Evolutionary conservation across 1,284 basidiomycete species (phyloP).

Genomic region (Fomitopsis betulina): DNA sequence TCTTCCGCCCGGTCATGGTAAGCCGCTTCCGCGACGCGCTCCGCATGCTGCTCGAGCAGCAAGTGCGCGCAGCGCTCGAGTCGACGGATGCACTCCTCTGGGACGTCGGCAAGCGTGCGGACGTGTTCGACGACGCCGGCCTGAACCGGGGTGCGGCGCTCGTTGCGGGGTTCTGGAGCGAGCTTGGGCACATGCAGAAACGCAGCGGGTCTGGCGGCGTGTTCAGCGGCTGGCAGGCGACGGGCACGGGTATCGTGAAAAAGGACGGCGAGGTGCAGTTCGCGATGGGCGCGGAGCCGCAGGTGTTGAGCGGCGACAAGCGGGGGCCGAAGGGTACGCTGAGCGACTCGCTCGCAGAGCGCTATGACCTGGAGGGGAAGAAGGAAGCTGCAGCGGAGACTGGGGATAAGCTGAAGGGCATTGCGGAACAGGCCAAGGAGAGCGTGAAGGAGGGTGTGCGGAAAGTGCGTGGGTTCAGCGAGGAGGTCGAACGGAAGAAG

Average conservation of each 20-base stretch:
- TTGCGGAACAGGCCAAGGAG: constrained; percentile 28
- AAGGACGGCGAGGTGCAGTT: constrained; percentile 42
- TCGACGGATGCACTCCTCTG: constrained; percentile 49
- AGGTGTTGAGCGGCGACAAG: constrained; percentile 61
- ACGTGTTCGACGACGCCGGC: constrained; percentile 63
- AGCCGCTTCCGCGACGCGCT: constrained; percentile 51
- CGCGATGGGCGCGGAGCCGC: constrained; percentile 66
- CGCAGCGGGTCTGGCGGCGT: constrained; percentile 32
- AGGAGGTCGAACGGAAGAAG: constrained; percentile 40
- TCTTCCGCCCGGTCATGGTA: constrained; percentile 59
- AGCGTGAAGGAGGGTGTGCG: constrained; percentile 33
- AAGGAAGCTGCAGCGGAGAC: constrained; percentile 10
- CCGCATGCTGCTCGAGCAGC: constrained; percentile 49
- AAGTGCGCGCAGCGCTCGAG: constrained; percentile 46
- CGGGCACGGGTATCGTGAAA: constrained; percentile 57
- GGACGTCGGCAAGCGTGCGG: constrained; percentile 49
- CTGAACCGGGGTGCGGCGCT: constrained; percentile 41
- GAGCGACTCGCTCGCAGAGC: constrained; percentile 40
- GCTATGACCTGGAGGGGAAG: constrained; percentile 17
- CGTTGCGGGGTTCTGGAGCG: constrained; percentile 58
- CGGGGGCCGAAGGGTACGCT: constrained; percentile 54
- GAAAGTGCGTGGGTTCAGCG: constrained; percentile 41
- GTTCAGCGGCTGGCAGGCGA: constrained; percentile 45
- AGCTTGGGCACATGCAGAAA: constrained; percentile 48
- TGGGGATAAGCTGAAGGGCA: constrained; percentile 12